Conservation (phyloP, 148 eudicot species). For the Spergularia marina region DNA sequence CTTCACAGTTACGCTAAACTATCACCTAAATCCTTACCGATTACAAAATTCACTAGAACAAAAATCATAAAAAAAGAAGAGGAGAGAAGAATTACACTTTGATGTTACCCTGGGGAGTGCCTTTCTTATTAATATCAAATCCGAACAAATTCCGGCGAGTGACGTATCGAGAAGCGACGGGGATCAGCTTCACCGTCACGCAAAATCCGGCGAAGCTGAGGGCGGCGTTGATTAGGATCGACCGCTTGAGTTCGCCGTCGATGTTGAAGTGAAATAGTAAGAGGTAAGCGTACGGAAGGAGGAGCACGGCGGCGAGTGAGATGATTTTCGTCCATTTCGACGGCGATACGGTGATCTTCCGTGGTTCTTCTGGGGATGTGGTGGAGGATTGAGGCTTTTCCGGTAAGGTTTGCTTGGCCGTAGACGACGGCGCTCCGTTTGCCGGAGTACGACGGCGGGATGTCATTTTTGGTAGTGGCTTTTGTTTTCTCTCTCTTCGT, state of each 20-base stretch:
- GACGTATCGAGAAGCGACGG: constrained; percentile 82
- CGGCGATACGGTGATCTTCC: constrained; percentile 30
- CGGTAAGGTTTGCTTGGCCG: constrained; percentile 15
- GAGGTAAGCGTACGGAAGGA: constrained; percentile 62
- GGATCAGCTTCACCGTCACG: constrained; percentile 56
- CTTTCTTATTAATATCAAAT: constrained; percentile 80
- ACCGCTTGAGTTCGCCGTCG: constrained; percentile 48
- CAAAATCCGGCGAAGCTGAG: constrained; percentile 64
- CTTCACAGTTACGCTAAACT: not conserved
- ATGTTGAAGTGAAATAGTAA: constrained; percentile 54
- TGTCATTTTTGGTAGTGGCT: constrained; percentile 30
- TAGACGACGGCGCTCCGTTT: constrained; percentile 22
- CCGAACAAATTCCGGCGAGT: constrained; percentile 82
- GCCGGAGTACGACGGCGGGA: constrained; percentile 41
- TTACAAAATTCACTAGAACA: not conserved
- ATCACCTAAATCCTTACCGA: not conserved
- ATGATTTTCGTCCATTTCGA: constrained; percentile 43
- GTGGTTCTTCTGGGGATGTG: constrained; percentile 14
- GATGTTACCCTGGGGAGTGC: constrained; percentile 73
- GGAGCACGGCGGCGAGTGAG: constrained; percentile 38
- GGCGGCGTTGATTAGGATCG: constrained; percentile 59
- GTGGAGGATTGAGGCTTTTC: not conserved
- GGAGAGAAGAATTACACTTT: constrained; percentile 56
- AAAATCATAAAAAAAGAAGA: not conserved
- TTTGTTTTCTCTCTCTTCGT: constrained; percentile 6